Percentiles rank a stretch among this genome's conserved stretches.
phyloP scores from a whole-genome alignment of 208 protist species.

The Leishmania major region DNA sequence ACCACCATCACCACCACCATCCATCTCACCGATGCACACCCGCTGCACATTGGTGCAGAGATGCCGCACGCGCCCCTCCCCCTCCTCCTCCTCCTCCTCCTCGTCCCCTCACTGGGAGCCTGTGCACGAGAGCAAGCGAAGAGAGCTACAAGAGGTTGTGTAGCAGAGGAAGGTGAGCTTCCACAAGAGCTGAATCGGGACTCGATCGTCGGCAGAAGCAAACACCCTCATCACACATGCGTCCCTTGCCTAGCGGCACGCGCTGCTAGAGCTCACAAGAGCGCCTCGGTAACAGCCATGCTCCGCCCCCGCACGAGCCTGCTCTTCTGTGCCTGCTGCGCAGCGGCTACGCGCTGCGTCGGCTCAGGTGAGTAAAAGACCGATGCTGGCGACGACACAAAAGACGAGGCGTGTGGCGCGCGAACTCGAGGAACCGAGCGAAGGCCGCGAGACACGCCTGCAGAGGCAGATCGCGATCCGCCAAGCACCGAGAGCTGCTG shows the following conservation, averaged over 20 bases:
- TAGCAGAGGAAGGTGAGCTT: neutral
- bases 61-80: neutral
- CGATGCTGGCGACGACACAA: neutral
- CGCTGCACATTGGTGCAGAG: neutral
- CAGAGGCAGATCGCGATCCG: neutral
- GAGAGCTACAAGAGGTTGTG: neutral
- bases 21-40: neutral
- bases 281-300: neutral
- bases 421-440: neutral
- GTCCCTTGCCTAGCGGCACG: neutral
- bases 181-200: neutral
- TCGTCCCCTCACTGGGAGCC: neutral
- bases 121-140: neutral
- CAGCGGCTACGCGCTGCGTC: neutral
- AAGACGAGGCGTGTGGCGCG: neutral
- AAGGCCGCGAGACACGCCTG: neutral
- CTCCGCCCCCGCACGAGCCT: neutral
- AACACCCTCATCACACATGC: neutral
- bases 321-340: slow-evolving; percentile 14
- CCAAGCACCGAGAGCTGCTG: neutral
- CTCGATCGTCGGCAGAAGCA: neutral
- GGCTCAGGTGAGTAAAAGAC: neutral
- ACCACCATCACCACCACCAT: neutral
- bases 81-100: neutral
- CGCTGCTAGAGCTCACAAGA: neutral